These are phyloP conservation scores for Aspergillus sp. DNA, from an alignment of 2,329 filamentous ascomycete species.

Conservation along the genomic window DNA sequence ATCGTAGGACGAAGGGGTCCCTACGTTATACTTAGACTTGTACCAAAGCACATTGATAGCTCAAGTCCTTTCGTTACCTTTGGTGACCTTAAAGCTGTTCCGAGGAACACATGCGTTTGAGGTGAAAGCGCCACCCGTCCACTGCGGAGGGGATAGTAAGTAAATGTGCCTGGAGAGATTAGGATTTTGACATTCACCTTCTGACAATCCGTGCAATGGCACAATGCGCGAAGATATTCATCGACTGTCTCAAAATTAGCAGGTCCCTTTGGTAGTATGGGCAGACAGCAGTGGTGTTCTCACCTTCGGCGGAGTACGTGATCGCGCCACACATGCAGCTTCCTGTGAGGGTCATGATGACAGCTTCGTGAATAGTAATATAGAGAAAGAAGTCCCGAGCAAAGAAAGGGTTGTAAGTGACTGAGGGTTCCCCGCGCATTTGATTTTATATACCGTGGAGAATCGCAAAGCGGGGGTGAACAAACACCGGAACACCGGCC, in stretches of 20 bases:
- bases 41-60: neutral
- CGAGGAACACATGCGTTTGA: conserved; percentile 54
- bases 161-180: neutral
- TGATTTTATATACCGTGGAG: neutral
- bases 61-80: conserved; percentile 34
- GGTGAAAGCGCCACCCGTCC: conserved; percentile 56
- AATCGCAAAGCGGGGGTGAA: no score
- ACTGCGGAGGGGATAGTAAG: conserved; percentile 27
- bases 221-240: conserved; percentile 46
- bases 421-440: no score
- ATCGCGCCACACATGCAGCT: conserved; percentile 36
- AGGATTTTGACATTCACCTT: conserved; percentile 40
- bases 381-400: neutral
- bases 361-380: neutral
- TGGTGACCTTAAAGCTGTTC: conserved; percentile 48
- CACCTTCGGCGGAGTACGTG: conserved; percentile 29
- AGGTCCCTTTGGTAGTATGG: no score
- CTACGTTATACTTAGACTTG: conserved; percentile 22
- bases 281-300: neutral
- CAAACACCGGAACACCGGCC: no score
- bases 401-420: neutral
- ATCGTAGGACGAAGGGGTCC: conserved; percentile 50
- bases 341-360: conserved; percentile 28
- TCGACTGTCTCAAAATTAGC: conserved; percentile 34
- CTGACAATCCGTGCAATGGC: conserved; percentile 56